Evolutionary conservation across 208 protist genomes (phyloP).

Genomic region (Naegleria fowleri): DNA sequence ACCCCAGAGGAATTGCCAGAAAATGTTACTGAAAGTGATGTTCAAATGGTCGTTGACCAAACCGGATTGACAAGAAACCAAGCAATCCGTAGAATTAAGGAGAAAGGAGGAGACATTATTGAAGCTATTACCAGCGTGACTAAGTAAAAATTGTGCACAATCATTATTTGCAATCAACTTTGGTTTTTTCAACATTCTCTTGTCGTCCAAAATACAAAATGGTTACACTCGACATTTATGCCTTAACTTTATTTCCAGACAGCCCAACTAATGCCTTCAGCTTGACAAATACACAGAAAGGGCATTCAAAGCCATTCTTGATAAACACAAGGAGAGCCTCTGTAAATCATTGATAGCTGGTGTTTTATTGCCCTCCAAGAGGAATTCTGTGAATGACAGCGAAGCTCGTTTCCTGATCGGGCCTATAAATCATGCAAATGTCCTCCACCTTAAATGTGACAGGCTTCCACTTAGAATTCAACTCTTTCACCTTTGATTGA

Average conservation of each 20-base stretch:
- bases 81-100: neutral
- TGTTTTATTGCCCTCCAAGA: neutral
- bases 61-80: neutral
- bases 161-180: too few relatives aligned
- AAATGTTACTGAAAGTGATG: constrained; percentile 1
- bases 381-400: neutral
- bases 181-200: too few relatives aligned
- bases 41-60: constrained; percentile 20
- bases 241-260: too few relatives aligned
- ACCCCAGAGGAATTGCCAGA: neutral
- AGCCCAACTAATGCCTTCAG: too few relatives aligned
- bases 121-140: neutral
- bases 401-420: neutral
- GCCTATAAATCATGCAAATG: neutral
- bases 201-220: too few relatives aligned
- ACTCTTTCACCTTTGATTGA: neutral
- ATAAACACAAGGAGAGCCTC: too few relatives aligned
- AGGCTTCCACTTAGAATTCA: neutral
- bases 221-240: too few relatives aligned
- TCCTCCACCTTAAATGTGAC: neutral
- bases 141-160: neutral
- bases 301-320: too few relatives aligned
- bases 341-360: too few relatives aligned
- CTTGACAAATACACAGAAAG: too few relatives aligned
- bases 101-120: constrained; percentile 23